Evolutionary conservation across 1,284 basidiomycete species (phyloP).

Genomic region (Cutaneotrichosporon mucoides): DNA sequence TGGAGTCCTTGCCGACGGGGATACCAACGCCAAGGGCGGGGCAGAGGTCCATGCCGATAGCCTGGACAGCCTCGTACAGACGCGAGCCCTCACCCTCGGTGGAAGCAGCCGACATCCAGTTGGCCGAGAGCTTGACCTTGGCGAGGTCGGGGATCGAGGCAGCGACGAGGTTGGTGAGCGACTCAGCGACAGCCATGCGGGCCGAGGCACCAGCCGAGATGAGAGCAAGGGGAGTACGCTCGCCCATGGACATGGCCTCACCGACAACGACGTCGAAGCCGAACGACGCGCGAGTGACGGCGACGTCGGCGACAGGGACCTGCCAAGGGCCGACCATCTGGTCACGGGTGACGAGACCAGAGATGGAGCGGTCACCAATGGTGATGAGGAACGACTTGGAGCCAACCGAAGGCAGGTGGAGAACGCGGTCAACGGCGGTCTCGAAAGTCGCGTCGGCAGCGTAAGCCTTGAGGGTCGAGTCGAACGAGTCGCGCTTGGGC

Average conservation of each 20-base stretch:
- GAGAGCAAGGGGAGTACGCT: constrained; percentile 89
- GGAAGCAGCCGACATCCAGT: constrained; percentile 98
- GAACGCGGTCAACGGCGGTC: constrained; percentile 70
- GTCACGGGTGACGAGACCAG: constrained; percentile 90
- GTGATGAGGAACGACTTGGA: constrained; percentile 98
- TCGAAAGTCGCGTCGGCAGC: constrained; percentile 54
- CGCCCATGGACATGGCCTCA: constrained; percentile 97
- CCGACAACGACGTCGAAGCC: constrained; percentile 79
- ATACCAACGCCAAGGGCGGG: constrained; percentile 91
- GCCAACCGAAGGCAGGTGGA: constrained; percentile 85
- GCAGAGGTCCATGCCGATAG: constrained; percentile 90
- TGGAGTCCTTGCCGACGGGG: constrained; percentile 98
- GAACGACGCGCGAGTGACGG: constrained; percentile 90
- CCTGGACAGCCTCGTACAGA: constrained; percentile 87
- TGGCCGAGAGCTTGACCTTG: constrained; percentile 88
- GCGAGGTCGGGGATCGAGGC: constrained; percentile 68
- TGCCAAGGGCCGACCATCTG: constrained; percentile 99
- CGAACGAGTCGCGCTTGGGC: constrained; percentile 61
- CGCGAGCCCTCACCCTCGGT: constrained; percentile 85
- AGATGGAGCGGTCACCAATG: constrained; percentile 92
- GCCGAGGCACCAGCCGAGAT: constrained; percentile 84
- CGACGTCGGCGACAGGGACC: constrained; percentile 95
- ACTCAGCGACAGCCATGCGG: constrained; percentile 92
- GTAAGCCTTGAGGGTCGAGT: constrained; percentile 66
- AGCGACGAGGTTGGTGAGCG: constrained; percentile 88